Evolutionary conservation across 805 yeast species (phyloP).

Genomic region (Blastobotrys attinorum): DNA sequence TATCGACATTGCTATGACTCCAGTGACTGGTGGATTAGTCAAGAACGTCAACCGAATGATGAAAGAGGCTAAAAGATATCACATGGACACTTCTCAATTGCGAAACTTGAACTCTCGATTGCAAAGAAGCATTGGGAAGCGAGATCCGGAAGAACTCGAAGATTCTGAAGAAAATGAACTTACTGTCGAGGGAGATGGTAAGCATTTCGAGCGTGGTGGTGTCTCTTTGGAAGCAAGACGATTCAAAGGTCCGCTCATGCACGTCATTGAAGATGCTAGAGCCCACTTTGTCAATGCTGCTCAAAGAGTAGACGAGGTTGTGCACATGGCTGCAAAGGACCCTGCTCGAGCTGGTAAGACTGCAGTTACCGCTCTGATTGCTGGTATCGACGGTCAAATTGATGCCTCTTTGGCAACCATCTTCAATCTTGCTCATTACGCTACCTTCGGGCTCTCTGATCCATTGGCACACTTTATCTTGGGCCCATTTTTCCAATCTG

Average conservation of each 20-base stretch:
- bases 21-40: slow-evolving; percentile 1
- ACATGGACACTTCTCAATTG: slow-evolving; percentile 9
- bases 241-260: background rate
- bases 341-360: slow-evolving; percentile 10
- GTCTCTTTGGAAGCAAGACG: background rate
- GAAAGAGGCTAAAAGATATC: slow-evolving; percentile 4
- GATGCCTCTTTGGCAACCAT: slow-evolving; percentile 23
- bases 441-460: slow-evolving; percentile 20
- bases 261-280: background rate
- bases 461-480: slow-evolving; percentile 18
- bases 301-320: slow-evolving; percentile 1
- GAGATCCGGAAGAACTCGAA: background rate
- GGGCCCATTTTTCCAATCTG: slow-evolving; percentile 26
- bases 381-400: slow-evolving; percentile 26
- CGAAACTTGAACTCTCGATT: slow-evolving; percentile 1
- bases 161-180: background rate
- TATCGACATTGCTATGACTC: slow-evolving; percentile 12
- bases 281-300: slow-evolving; percentile 1
- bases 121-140: background rate
- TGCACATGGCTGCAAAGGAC: slow-evolving; percentile 2
- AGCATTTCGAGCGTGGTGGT: background rate
- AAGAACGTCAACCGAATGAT: slow-evolving; percentile 4
- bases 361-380: slow-evolving; percentile 15
- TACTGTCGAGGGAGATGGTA: background rate
- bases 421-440: slow-evolving; percentile 14